Percentiles rank a stretch among this genome's conserved stretches.
These are phyloP conservation scores for Cladosporium sp. DNA, from an alignment of 2,329 filamentous ascomycete genomes.

Conservation along the genomic window DNA sequence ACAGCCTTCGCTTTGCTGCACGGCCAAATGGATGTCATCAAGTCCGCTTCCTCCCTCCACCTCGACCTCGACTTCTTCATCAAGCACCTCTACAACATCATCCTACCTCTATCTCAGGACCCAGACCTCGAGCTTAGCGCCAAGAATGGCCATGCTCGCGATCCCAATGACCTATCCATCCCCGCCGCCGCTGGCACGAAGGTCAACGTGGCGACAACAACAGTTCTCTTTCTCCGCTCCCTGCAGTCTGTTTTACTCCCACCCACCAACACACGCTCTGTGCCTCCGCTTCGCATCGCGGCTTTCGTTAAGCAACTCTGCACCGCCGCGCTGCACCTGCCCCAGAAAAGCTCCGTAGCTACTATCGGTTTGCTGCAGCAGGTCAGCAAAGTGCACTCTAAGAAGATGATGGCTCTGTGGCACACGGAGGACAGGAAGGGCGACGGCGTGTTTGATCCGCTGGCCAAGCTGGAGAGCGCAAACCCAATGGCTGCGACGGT, in stretches of 20 bases:
- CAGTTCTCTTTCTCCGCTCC: conserved; percentile 82
- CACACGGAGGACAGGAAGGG: conserved; percentile 89
- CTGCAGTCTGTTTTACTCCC: conserved; percentile 77
- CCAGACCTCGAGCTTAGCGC: conserved; percentile 78
- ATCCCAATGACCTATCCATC: conserved; percentile 50
- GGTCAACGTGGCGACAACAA: conserved; percentile 92
- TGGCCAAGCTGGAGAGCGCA: conserved; percentile 71
- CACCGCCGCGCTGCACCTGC: conserved; percentile 73
- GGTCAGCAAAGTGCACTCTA: conserved; percentile 72
- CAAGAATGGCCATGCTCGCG: conserved; percentile 60
- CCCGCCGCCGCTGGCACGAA: conserved; percentile 46
- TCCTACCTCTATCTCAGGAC: conserved; percentile 72
- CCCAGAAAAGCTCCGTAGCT: conserved; percentile 81
- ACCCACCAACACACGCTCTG: conserved; percentile 61
- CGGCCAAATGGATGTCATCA: conserved; percentile 77
- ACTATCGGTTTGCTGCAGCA: conserved; percentile 71
- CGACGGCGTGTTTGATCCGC: conserved; percentile 76
- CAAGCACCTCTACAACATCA: conserved; percentile 81
- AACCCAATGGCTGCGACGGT: conserved; percentile 87
- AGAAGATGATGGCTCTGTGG: conserved; percentile 82
- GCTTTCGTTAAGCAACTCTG: conserved; percentile 90
- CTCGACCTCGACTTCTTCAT: conserved; percentile 95
- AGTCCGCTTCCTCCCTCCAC: conserved; percentile 71
- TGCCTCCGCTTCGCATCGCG: conserved; percentile 78
- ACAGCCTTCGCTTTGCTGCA: conserved; percentile 95